Percentiles rank a stretch among this genome's conserved stretches.
phyloP scores from a whole-genome alignment of 495 filamentous ascomycete species.

The Chaetomidium leptoderma region DNA sequence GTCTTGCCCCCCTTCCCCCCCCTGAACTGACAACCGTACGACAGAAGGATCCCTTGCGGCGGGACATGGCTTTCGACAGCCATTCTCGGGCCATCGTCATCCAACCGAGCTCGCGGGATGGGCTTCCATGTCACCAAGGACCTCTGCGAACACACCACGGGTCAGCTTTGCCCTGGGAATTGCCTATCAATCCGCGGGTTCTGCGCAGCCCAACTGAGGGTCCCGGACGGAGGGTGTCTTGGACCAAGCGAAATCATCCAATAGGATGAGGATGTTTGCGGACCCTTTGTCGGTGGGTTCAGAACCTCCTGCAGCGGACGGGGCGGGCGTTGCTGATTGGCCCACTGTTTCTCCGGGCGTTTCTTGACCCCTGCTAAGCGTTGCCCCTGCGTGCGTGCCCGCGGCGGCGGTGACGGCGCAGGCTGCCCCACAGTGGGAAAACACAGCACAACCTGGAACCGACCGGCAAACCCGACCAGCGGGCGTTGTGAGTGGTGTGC shows the following conservation, averaged over 20 bases:
- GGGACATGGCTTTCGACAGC: neutral
- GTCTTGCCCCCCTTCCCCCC: neutral
- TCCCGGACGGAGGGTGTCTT: slow-evolving; percentile 9
- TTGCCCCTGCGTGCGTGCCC: neutral
- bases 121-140: slow-evolving; percentile 10
- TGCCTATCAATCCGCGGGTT: slow-evolving; percentile 3
- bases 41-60: slow-evolving; percentile 9
- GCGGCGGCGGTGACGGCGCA: neutral
- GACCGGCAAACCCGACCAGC: too few species aligned
- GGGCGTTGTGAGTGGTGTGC: too few species aligned
- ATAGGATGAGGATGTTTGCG: slow-evolving; percentile 19
- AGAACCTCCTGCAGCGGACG: slow-evolving; percentile 19
- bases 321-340: slow-evolving; percentile 11
- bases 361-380: slow-evolving; percentile 6
- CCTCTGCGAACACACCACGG: slow-evolving; percentile 9
- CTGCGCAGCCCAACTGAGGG: slow-evolving; percentile 3
- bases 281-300: slow-evolving; percentile 20
- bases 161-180: neutral
- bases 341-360: slow-evolving; percentile 13
- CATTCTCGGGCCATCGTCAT: slow-evolving; percentile 12
- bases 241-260: slow-evolving; percentile 22
- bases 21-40: slow-evolving; percentile 9
- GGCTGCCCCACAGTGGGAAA: neutral
- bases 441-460: neutral
- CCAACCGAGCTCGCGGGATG: slow-evolving; percentile 23